These are phyloP conservation scores for Hericium coralloides DNA, from an alignment of 768 basidiomycete species.

Conservation along the genomic window DNA sequence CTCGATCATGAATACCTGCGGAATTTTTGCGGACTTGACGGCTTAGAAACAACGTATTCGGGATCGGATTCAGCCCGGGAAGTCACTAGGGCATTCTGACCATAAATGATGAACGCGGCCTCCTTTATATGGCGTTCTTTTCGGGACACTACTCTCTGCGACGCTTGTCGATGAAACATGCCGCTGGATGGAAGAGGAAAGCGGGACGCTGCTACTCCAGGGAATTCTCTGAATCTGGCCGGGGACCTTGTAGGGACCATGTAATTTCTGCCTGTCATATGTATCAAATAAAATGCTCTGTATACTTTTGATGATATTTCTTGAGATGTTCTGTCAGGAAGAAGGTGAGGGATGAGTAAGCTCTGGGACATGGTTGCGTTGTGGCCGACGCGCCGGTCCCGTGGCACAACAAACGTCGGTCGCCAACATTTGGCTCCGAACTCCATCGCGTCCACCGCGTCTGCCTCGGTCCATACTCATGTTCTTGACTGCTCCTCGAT, in stretches of 20 bases:
- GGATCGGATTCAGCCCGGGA: constrained; percentile 72
- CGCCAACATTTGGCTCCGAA: background rate
- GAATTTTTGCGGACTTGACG: constrained; percentile 4
- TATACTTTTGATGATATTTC: background rate
- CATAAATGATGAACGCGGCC: constrained; percentile 15
- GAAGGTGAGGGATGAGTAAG: background rate
- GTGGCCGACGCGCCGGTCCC: background rate
- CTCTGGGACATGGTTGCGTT: too few species aligned
- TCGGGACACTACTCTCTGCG: too few species aligned
- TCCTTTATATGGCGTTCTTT: too few species aligned
- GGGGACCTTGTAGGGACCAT: too few species aligned
- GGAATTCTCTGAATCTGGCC: too few species aligned
- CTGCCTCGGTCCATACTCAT: background rate
- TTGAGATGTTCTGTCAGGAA: background rate
- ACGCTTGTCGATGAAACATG: too few species aligned
- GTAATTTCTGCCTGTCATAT: too few species aligned
- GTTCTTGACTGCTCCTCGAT: background rate
- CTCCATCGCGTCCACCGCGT: too few species aligned
- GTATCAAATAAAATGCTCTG: too few species aligned
- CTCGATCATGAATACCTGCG: background rate
- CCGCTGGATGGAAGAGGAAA: too few species aligned
- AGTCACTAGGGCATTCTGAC: constrained; percentile 86
- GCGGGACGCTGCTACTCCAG: too few species aligned
- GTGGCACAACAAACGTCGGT: background rate
- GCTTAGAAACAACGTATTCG: constrained; percentile 82